A percentile compares a stretch with the other conserved stretches of the same genome.
Evolutionary conservation across 2,329 filamentous ascomycete genomes (phyloP).

Genomic region (Xylaria sp.): DNA sequence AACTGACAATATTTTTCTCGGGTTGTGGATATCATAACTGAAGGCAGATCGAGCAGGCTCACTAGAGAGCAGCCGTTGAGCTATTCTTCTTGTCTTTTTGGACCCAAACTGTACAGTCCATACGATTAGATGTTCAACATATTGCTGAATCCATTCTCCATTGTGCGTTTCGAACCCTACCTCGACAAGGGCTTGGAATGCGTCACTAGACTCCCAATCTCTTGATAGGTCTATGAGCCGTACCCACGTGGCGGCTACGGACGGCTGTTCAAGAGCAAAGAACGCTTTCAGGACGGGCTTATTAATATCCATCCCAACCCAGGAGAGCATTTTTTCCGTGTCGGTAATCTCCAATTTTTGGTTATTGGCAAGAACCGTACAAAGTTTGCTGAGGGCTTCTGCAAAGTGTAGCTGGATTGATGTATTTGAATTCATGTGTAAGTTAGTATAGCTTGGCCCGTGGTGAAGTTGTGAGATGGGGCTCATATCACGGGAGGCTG

Average conservation of each 20-base stretch:
- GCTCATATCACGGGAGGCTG: neutral
- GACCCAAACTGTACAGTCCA: neutral
- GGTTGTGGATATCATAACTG: fast-evolving
- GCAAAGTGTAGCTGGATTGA: neutral
- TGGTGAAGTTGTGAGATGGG: neutral
- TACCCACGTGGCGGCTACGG: neutral
- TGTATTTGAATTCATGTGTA: neutral
- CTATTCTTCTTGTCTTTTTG: neutral
- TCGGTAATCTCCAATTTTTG: neutral
- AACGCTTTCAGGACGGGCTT: neutral
- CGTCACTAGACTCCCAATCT: neutral
- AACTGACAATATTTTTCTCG: neutral
- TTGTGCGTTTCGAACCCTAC: neutral
- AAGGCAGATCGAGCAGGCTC: neutral
- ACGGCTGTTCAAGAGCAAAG: neutral
- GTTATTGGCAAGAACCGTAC: neutral
- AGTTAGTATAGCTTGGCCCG: neutral
- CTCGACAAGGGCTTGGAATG: neutral
- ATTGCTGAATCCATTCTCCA: neutral
- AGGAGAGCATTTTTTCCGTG: neutral
- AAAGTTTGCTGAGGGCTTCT: neutral
- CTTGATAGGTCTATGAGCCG: neutral
- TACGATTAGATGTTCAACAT: neutral
- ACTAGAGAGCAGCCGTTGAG: neutral
- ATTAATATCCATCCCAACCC: neutral